Base-by-base conservation (phyloP, 1,139 yeast species). In the Sugiyamaella neomexicana region DNA sequence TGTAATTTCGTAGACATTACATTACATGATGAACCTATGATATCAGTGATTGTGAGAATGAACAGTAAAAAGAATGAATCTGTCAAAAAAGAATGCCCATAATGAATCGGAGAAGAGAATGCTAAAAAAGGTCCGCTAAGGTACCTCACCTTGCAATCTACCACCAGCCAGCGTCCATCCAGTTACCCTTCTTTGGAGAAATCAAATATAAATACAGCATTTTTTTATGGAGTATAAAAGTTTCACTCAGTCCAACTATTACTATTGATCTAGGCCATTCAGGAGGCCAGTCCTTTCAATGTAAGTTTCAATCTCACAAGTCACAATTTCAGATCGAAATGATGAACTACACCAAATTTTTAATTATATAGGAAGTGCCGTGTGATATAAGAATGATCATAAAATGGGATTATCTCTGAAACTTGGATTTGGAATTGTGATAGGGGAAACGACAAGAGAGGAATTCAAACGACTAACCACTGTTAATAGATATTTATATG, bases 331-430 rank as follows among this genome's bases (percentile, higher is more conserved):
- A 43, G 46, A 32, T 36, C 25, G 23, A 29, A 45, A 61, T 62
- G 65, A 62, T 62, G 65, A 62, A 56, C 41, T 40, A 32, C 29
- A 40, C 51, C 51, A 47, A 36, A 25, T 47, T 47, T 47, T 39
- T 47, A 27, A 38, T 9, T 39, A 63, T 63, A 63, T 63, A 63
- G 66, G 66, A 63, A 63, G 66, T 63, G 66, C 66, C 66, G 66
- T 52, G 62, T 63, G 66, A 63, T 60, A 38, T 47, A 37, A 45
- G 25, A 37, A 49, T 60, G 63, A 61, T 61, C 64, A 61, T 45
- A 60, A 60, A 52, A 47, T 59, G 63, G 64, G 59, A 53, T 23
- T 44, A 55, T 44, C 50, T 12, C 57, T 52, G 60, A 57, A 40
- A 40, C 31, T 42, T 23, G 5, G 10, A 34, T 40, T 23, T 17